Conservation (phyloP, 2,329 filamentous ascomycete genomes). For the Orbilia javanica region DNA sequence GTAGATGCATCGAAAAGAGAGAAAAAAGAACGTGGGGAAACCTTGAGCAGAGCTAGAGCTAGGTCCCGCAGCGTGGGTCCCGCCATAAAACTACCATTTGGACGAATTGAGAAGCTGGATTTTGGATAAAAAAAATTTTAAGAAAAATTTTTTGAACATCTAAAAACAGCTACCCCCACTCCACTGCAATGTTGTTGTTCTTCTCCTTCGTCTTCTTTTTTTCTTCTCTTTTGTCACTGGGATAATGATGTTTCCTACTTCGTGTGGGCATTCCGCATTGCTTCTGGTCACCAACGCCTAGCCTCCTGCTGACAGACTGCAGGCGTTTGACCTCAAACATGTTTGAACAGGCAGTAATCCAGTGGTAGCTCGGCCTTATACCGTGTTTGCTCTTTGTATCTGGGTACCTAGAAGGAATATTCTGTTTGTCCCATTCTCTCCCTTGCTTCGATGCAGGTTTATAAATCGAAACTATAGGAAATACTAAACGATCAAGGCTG, state of each 20-base stretch:
- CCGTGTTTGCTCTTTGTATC: slow-evolving; percentile 9
- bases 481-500: slow-evolving; percentile 23
- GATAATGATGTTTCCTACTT: slow-evolving; percentile 27
- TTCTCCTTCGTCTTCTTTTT: no score
- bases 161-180: slow-evolving; percentile 42
- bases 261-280: slow-evolving; percentile 56
- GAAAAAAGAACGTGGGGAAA: slow-evolving; percentile 54
- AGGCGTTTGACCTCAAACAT: slow-evolving; percentile 33
- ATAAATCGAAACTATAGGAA: slow-evolving; percentile 15
- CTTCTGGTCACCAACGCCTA: slow-evolving; percentile 22
- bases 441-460: slow-evolving; percentile 14
- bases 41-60: slow-evolving; percentile 42
- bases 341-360: not conserved
- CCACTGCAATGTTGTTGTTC: no score
- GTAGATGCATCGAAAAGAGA: slow-evolving; percentile 30
- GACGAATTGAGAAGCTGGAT: slow-evolving; percentile 55
- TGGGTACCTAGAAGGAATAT: slow-evolving; percentile 5
- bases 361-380: not conserved
- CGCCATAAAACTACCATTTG: slow-evolving; percentile 11
- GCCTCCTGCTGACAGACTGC: slow-evolving; percentile 28
- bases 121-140: slow-evolving; percentile 16
- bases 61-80: slow-evolving; percentile 46
- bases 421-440: not conserved
- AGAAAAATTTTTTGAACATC: not conserved
- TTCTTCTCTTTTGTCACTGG: slow-evolving; percentile 12